Conservation (phyloP, 495 filamentous ascomycete genomes). For the Extremus antarcticus region DNA sequence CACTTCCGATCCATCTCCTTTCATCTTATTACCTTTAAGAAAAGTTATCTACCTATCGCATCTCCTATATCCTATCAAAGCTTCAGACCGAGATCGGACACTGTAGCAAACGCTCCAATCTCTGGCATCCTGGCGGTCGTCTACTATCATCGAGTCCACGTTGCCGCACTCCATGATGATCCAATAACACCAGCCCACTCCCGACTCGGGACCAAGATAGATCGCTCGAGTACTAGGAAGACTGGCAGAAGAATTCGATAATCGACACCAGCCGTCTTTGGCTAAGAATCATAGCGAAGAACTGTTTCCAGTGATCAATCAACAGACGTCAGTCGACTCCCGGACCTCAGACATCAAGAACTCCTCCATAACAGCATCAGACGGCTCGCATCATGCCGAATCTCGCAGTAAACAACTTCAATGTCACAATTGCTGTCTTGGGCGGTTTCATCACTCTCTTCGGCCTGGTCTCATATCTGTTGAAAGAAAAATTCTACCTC, state of each 20-base stretch:
- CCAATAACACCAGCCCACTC: slow-evolving; percentile 19
- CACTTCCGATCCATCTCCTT: too few relatives aligned
- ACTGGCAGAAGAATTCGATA: slow-evolving; percentile 12
- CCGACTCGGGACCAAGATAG: background rate
- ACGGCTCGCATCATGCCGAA: slow-evolving; percentile 53
- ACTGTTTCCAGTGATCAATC: too few relatives aligned
- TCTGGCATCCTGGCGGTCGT: background rate
- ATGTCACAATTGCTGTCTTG: slow-evolving; percentile 70
- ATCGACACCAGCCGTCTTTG: too few relatives aligned
- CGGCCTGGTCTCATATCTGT: slow-evolving; percentile 75
- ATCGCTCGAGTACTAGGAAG: background rate
- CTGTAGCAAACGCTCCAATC: too few relatives aligned
- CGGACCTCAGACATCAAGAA: too few relatives aligned
- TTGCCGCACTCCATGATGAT: slow-evolving; percentile 10
- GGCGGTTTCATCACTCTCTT: slow-evolving; percentile 85
- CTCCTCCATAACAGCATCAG: too few relatives aligned
- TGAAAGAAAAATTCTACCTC: slow-evolving; percentile 84
- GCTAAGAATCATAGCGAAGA: too few relatives aligned
- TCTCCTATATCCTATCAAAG: too few relatives aligned
- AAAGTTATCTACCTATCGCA: too few relatives aligned
- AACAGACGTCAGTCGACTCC: too few relatives aligned
- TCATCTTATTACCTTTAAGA: too few relatives aligned
- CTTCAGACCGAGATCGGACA: too few relatives aligned
- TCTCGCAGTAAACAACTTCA: slow-evolving; percentile 70
- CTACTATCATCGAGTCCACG: background rate